These are phyloP conservation scores for Westerdykella aurantiaca DNA, from an alignment of 2,329 filamentous ascomycete genomes.

Conservation along the genomic window DNA sequence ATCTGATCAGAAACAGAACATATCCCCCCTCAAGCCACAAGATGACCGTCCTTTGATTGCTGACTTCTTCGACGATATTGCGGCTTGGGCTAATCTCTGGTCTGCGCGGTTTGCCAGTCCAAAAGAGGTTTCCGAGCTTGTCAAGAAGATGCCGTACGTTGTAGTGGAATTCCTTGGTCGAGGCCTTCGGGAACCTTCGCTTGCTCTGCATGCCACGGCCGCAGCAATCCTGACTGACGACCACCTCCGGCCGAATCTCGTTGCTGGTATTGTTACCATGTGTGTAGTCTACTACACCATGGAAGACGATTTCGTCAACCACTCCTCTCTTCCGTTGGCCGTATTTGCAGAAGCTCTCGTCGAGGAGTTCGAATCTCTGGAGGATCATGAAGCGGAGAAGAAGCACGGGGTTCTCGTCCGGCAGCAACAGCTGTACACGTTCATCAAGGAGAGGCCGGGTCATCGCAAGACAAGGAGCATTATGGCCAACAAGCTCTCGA, in stretches of 20 bases:
- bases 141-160: no score
- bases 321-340: constrained; percentile 7
- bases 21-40: constrained; percentile 6
- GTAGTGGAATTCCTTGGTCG: no score
- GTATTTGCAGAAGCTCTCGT: constrained; percentile 5
- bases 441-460: constrained; percentile 7
- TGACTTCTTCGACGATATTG: constrained; percentile 20
- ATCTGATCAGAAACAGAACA: no score
- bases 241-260: constrained; percentile 8
- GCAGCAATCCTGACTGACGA: constrained; percentile 8
- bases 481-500: constrained; percentile 3
- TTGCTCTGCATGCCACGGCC: no score
- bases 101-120: neutral
- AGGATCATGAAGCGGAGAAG: neutral
- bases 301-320: constrained; percentile 9
- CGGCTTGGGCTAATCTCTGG: constrained; percentile 11
- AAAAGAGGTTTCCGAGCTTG: no score
- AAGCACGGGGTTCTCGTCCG: constrained; percentile 9
- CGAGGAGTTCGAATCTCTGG: constrained; percentile 3
- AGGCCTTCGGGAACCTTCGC: no score
- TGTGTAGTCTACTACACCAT: constrained; percentile 11
- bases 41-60: constrained; percentile 13
- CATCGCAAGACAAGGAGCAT: constrained; percentile 10
- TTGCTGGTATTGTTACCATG: constrained; percentile 9
- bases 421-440: constrained; percentile 12